phyloP scores from a whole-genome alignment of 208 protist species.

The Leishmania guyanensis region DNA sequence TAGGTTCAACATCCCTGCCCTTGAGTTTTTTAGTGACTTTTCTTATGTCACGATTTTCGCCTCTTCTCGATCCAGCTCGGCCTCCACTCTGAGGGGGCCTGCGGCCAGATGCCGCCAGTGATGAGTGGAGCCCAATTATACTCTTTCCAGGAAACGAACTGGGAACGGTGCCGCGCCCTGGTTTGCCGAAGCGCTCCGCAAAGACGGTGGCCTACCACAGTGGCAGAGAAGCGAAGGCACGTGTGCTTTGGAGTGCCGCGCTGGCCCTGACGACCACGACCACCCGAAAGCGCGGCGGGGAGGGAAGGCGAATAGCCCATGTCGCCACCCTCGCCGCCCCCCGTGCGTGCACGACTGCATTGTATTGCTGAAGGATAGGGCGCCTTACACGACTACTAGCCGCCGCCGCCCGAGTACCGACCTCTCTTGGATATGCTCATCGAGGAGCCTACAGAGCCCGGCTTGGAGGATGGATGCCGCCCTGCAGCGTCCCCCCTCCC shows the following conservation, averaged over 20 bases:
- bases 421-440: background rate
- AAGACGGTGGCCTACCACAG: background rate
- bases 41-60: background rate
- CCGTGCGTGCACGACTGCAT: background rate
- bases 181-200: background rate
- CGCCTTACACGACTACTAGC: background rate
- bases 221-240: background rate
- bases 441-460: background rate
- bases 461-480: background rate
- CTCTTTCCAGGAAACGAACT: background rate
- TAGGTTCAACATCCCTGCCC: no score
- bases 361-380: background rate
- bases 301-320: background rate
- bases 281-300: background rate
- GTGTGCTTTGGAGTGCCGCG: background rate
- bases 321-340: background rate
- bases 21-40: background rate
- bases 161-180: background rate
- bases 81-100: background rate
- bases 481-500: background rate
- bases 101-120: background rate
- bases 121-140: background rate
- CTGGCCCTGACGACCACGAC: background rate
- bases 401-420: background rate
- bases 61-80: background rate